Percentiles rank a stretch among this genome's conserved stretches.
Conservation (phyloP, 2,329 filamentous ascomycete genomes). For the Dactylella cylindrospora region DNA sequence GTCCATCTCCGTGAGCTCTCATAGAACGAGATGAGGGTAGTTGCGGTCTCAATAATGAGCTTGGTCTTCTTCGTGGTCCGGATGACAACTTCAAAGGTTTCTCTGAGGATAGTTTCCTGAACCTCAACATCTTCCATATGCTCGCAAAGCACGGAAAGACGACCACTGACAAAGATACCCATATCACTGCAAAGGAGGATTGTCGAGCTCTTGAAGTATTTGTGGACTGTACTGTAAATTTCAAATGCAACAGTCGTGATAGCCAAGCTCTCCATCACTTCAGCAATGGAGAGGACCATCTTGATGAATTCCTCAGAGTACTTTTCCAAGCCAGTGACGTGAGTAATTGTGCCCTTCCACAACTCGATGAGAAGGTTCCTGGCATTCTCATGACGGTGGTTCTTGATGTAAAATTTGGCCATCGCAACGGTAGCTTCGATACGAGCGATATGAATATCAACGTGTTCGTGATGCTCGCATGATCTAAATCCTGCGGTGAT, state of each 20-base stretch:
- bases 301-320: constrained; percentile 24
- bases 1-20: constrained; percentile 19
- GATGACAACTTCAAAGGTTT: constrained; percentile 15
- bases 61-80: constrained; percentile 9
- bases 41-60: constrained; percentile 13
- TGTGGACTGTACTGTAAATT: constrained; percentile 12
- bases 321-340: constrained; percentile 11
- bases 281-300: constrained; percentile 13
- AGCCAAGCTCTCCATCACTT: constrained; percentile 15
- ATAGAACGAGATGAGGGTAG: constrained; percentile 13
- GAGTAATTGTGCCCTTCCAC: constrained; percentile 15
- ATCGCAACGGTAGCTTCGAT: constrained; percentile 21
- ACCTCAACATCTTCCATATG: constrained; percentile 12
- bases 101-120: constrained; percentile 13
- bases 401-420: constrained; percentile 11
- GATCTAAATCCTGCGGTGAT: constrained; percentile 18
- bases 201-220: constrained; percentile 12
- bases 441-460: constrained; percentile 16
- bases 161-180: constrained; percentile 13
- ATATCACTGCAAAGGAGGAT: constrained; percentile 9
- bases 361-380: constrained; percentile 18
- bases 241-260: constrained; percentile 12
- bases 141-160: constrained; percentile 10
- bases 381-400: constrained; percentile 3
- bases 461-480: constrained; percentile 22